A percentile compares a stretch with the other conserved stretches of the same genome.
phyloP scores from a whole-genome alignment of 441 rosid species.

The Euphorbia celastroides region DNA sequence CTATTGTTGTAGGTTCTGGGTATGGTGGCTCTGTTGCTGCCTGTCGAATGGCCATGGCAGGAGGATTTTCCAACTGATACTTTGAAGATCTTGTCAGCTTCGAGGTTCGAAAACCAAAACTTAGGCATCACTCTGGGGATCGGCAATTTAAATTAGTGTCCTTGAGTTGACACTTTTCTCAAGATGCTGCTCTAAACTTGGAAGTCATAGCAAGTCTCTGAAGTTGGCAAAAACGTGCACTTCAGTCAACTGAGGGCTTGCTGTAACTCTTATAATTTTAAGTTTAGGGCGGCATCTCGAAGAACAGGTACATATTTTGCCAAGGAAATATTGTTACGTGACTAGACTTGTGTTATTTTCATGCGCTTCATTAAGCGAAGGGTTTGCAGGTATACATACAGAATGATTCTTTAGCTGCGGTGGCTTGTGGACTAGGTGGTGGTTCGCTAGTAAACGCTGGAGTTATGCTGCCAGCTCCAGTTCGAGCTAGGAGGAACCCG shows the following conservation, averaged over 20 bases:
- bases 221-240: neutral
- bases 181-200: neutral
- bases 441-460: conserved; percentile 41
- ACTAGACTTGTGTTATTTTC: neutral
- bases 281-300: too few relatives aligned
- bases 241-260: too few relatives aligned
- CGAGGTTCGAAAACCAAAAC: conserved; percentile 20
- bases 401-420: conserved; percentile 35
- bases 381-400: conserved; percentile 23
- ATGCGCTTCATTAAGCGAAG: neutral
- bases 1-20: conserved; percentile 39
- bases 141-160: neutral
- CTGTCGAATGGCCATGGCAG: conserved; percentile 29
- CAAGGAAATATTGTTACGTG: neutral
- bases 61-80: conserved; percentile 33
- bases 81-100: conserved; percentile 24
- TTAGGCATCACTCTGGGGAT: conserved; percentile 30
- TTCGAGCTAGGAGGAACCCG: conserved; percentile 26
- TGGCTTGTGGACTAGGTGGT: conserved; percentile 40
- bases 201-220: too few relatives aligned
- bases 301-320: too few relatives aligned
- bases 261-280: too few relatives aligned
- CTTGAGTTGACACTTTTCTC: conserved; percentile 9
- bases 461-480: conserved; percentile 35
- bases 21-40: conserved; percentile 42